Evolutionary conservation across 176 grass and related monocot genomes (phyloP), one percentile per base, ranked within the genome.

Genomic region (Oropetium thomaeum): DNA sequence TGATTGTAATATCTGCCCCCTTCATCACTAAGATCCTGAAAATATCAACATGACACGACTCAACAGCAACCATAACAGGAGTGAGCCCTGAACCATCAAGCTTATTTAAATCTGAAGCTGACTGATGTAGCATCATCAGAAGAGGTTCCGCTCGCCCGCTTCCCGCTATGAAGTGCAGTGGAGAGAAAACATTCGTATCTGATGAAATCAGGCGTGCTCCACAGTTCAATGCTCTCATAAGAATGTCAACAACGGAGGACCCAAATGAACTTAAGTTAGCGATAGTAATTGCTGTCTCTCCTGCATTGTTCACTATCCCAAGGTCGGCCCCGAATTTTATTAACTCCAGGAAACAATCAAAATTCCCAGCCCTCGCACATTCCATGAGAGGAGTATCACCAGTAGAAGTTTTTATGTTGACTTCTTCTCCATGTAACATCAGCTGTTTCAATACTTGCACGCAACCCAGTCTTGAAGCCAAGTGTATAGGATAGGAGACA

Each of bases 381-480:
- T 84, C 33, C 72, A 87, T 91, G 44, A 91, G 81, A 73, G 89
- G 84, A 19, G 89, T 91, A 33, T 85, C 89, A 28, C 89, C 89
- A 16, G 31, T 52, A 31, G 84, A 85, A 60, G 76, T 85, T 51
- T 41, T 75, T 16, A 48, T 67, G 57, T 91, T 87, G 59, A 87
- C 66, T 13, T 87, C 67, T 49, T 71, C 69, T 41, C 84, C 76
- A 84, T 81, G 53, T 12, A 31, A 72, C 17, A 87, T 71, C 48
- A 91, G 47, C 13, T 62, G 45, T 58, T 62, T 84, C 43, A 91
- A 55, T 57, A 87, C 83, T 35, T 67, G 57, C 23, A 61, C 34
- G 67, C 78, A 49, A 62, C 77, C 89, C 54, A 91, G 64, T 39
- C 81, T 84, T 66, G 85, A 51, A 28, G 89, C 89, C 32, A 91